Evolutionary conservation across 2,329 filamentous ascomycete species (phyloP).

Genomic region (Pseudopyricularia cyperi): DNA sequence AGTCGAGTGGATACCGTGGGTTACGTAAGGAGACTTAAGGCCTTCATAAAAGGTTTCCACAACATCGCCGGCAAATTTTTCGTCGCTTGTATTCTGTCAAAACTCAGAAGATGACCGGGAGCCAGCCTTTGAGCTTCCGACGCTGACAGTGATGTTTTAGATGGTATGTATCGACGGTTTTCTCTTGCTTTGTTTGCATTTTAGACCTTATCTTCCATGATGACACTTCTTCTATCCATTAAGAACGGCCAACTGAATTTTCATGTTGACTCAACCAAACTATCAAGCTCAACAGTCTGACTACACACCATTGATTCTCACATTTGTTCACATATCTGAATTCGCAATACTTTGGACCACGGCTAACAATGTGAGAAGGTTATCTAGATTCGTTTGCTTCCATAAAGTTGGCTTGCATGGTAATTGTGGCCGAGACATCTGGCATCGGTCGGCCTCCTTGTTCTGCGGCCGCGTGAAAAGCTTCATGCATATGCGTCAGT

Average conservation of each 20-base stretch:
- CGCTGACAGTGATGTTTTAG: background rate
- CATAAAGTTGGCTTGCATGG: too few species aligned
- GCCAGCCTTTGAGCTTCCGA: background rate
- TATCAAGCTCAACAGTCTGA: constrained; percentile 42
- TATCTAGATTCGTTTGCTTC: background rate
- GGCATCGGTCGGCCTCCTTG: too few species aligned
- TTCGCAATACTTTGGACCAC: background rate
- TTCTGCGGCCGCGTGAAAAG: too few species aligned
- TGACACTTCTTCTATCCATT: constrained; percentile 8
- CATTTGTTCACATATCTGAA: background rate
- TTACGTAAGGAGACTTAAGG: background rate
- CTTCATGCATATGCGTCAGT: too few species aligned
- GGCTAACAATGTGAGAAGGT: background rate
- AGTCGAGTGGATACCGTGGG: background rate
- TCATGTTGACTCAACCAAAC: constrained; percentile 19
- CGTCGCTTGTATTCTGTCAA: background rate
- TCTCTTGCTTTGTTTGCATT: background rate
- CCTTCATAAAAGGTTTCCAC: background rate
- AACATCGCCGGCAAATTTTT: background rate
- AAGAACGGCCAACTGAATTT: constrained; percentile 13
- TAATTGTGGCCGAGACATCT: too few species aligned
- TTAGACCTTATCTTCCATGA: constrained; percentile 5
- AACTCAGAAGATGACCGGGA: background rate
- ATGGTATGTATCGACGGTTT: background rate
- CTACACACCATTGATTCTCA: background rate